Conservation (phyloP, 2,329 filamentous ascomycete species). For the Calonectria pteridis region DNA sequence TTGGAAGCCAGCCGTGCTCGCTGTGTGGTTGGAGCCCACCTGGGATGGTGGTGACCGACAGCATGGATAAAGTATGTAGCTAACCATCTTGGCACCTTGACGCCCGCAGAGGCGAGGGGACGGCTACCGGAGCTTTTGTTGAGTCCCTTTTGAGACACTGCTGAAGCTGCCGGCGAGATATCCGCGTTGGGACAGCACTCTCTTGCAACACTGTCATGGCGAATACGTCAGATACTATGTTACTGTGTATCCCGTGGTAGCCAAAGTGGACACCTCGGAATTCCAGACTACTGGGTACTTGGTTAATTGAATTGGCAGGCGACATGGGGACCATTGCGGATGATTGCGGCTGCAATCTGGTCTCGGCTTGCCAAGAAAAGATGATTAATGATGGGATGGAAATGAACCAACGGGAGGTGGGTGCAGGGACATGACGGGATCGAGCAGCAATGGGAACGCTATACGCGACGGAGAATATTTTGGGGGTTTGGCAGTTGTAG, state of each 20-base stretch:
- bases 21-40: neutral
- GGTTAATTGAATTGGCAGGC: neutral
- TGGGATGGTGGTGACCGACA: neutral
- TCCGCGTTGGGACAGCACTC: neutral
- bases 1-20: neutral
- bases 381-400: conserved; percentile 2
- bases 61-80: neutral
- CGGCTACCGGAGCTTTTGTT: neutral
- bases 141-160: neutral
- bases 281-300: neutral
- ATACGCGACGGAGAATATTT: neutral
- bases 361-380: neutral
- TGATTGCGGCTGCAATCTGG: conserved; percentile 3
- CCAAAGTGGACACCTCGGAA: neutral
- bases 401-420: neutral
- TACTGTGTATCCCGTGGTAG: neutral
- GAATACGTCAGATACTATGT: neutral
- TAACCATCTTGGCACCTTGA: neutral
- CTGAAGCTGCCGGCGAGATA: neutral
- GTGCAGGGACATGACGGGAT: neutral
- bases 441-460: conserved; percentile 1
- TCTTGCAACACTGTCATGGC: conserved; percentile 1
- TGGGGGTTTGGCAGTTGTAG: neutral
- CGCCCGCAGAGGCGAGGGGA: neutral
- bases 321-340: neutral